Evolutionary conservation across 2,329 filamentous ascomycete genomes (phyloP), one percentile per base, ranked within the genome.

Genomic region (Cadophora sp.): DNA sequence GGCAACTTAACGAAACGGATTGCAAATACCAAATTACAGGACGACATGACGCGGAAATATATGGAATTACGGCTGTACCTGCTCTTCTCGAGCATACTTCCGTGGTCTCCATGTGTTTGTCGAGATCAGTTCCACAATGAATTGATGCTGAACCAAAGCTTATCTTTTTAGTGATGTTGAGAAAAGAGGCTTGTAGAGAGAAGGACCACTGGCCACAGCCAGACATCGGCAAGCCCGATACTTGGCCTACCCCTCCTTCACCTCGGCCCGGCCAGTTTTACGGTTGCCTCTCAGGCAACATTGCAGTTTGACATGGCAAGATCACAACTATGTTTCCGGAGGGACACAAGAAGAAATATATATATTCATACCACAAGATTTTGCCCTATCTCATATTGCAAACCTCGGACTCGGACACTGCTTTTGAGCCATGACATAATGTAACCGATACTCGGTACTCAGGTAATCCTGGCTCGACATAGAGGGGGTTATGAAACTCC

Each of bases 171-270:
- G 51, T 29, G 27, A 55, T 55, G 51, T 31, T 16, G 27, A 27
- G 26, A 55, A 19, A 19, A 19, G 51, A 29, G 51, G 27, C 51
- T 55, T 55, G 51, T 7, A n/a, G 6, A 19, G 26, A 31, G 27
- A 27, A 9, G 6, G 31, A 19, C 8, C 14, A 27, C 7, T 7
- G 51, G 14, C 51, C 51, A 6, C 9, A 19, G 12, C n/a, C 51
- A 55, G 26, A n/a, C 27, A 31, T 55, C 51, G 51, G 51, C 51
- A 55, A 53, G 51, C 51, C 51, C 51, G 51, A 55, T 31, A 31
- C 51, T 55, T 55, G 51, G 51, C 51, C 51, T 55, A 55, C 51
- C 51, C 51, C 51, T 55, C 31, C 29, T 37, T 31, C 29, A 58
- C 29, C 55, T 58, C 55, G 55, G 55, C 31, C 29, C 6, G n/a